phyloP scores from a whole-genome alignment of 257 asterid species.

The Penstemon barbatus region DNA sequence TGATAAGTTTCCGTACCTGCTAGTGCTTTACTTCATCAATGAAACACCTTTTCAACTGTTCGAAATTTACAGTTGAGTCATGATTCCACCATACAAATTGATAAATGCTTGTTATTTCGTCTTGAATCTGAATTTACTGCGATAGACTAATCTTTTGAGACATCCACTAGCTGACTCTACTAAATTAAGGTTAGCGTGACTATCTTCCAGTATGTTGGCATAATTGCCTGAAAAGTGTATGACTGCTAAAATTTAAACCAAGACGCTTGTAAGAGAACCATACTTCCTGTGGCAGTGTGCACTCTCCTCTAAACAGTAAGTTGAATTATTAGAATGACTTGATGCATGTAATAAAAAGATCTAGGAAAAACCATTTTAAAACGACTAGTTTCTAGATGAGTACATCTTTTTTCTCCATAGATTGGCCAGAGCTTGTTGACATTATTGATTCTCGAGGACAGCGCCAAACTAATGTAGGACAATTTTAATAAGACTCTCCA shows the following conservation, averaged over 20 bases:
- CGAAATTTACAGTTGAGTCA: background rate
- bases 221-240: background rate
- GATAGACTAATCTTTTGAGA: background rate
- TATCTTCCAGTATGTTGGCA: constrained; percentile 4
- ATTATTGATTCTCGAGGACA: too few species aligned
- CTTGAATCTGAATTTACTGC: background rate
- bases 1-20: background rate
- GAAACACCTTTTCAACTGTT: too few species aligned
- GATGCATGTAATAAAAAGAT: too few species aligned
- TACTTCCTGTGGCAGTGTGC: background rate
- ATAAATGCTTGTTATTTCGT: background rate
- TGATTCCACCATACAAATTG: background rate
- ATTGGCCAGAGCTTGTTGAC: too few species aligned
- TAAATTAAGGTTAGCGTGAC: background rate
- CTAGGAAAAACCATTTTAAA: too few species aligned
- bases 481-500: too few species aligned
- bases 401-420: too few species aligned
- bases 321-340: background rate
- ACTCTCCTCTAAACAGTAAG: background rate
- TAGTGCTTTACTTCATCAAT: too few species aligned
- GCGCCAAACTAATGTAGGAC: too few species aligned
- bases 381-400: too few species aligned
- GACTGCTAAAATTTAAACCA: background rate
- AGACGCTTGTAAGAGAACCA: background rate
- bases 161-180: background rate